phyloP scores from a whole-genome alignment of 345 rosid species.

The Eucalyptus viminalis region DNA sequence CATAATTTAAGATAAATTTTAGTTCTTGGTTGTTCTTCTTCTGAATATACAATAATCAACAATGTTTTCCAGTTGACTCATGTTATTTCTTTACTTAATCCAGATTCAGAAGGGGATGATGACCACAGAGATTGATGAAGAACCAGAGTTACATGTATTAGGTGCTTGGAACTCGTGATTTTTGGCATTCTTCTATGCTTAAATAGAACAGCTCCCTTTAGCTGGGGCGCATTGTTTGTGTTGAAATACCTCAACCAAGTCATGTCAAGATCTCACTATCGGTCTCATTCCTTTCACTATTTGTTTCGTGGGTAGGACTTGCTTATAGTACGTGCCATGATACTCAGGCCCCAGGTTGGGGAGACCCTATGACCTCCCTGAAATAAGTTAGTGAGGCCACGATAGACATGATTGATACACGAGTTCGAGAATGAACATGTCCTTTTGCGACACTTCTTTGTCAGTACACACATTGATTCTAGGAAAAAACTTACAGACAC shows the following conservation, averaged over 20 bases:
- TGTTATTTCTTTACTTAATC: not conserved
- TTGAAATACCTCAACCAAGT: not conserved
- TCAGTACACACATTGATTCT: not conserved
- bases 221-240: not conserved
- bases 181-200: not conserved
- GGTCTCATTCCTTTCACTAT: not conserved
- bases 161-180: not conserved
- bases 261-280: not conserved
- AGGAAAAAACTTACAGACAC: not conserved
- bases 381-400: not conserved
- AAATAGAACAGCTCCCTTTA: not conserved
- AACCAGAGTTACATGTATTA: not conserved
- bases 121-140: slow-evolving; percentile 20
- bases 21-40: not conserved
- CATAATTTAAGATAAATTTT: not conserved
- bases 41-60: not conserved
- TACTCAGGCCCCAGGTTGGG: not conserved
- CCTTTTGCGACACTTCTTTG: not conserved
- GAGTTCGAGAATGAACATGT: not conserved
- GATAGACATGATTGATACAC: not conserved
- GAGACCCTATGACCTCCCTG: not conserved
- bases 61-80: not conserved
- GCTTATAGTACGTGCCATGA: not conserved
- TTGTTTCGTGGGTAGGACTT: not conserved
- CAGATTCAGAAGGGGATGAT: slow-evolving; percentile 35